Base-by-base conservation (phyloP, 495 filamentous ascomycete species). In the Penicillium fimorum region DNA sequence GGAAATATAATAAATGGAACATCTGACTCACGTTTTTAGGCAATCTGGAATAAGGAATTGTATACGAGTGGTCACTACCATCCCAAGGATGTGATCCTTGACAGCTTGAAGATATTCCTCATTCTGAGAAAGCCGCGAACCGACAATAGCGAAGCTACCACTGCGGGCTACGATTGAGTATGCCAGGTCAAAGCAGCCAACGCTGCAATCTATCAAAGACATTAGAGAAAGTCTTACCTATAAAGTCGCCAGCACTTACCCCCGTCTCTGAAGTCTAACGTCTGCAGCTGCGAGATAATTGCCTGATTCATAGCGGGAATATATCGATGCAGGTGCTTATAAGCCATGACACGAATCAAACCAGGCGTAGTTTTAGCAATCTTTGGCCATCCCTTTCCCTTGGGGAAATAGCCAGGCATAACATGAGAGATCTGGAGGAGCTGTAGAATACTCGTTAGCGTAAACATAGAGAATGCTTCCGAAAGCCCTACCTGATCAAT, bases 361-460 rank as follows among this genome's bases (percentile, higher is more conserved):
- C 65, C 65, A 0, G 65, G 59, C 15, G 62, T 67, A 2, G 59
- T 67, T 42, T 65, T 67, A 5, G 62, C 65, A 38, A 67, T 61
- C 11, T 57, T 55, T 25, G 65, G 65, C 65, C 65, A 67, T 20
- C 62, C 65, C 27, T 44, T 51, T 4, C 29, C 61, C 12, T 48
- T 47, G 4, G 59, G 65, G n/a, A 67, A 67, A 35, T 67, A 67
- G 0, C 65, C 65, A 29, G 65, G 62, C 65, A 67, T 67, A 18
- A 65, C 59, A 61, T 67, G 59, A 12, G 65, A 67, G 20, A 67
- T 62, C 24, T 67, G 65, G 0, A 67, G 55, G n/a, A 67, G 45
- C 58, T 65, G 37, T 33, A 22, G 3, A 18, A 29, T 37, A 9
- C 25, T 37, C n/a, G 20, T 43, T 24, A 43, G 41, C 41, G 0